Percentiles rank a stretch among this genome's conserved stretches.
Evolutionary conservation across 2,329 filamentous ascomycete genomes (phyloP).

Genomic region (Ophiostoma montium): DNA sequence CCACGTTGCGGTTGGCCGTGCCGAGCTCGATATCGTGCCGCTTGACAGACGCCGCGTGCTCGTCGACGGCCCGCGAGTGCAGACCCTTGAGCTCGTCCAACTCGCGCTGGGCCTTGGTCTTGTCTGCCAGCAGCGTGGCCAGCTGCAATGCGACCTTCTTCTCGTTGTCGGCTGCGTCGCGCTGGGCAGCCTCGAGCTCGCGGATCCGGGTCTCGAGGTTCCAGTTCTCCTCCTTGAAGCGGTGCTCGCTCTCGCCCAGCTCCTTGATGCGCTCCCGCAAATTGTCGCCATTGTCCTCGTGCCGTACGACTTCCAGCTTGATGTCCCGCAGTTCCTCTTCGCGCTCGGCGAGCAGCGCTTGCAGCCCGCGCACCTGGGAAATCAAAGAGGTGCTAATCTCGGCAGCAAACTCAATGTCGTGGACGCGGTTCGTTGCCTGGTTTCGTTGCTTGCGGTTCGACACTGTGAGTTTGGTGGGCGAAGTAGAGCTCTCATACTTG

Average conservation of each 20-base stretch:
- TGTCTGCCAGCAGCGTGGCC: conserved; percentile 57
- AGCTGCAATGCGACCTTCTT: conserved; percentile 65
- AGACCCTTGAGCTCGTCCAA: conserved; percentile 76
- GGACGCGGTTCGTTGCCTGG: conserved; percentile 72
- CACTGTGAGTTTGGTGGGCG: conserved; percentile 77
- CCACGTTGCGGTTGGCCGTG: conserved; percentile 65
- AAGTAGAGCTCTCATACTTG: conserved; percentile 71
- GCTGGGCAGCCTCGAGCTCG: conserved; percentile 59
- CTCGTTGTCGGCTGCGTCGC: conserved; percentile 68
- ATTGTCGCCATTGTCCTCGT: conserved; percentile 71
- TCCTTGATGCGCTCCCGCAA: conserved; percentile 67
- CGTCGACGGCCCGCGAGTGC: conserved; percentile 67
- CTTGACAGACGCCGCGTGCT: conserved; percentile 62
- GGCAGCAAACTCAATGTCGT: conserved; percentile 96
- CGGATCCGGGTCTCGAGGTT: conserved; percentile 86
- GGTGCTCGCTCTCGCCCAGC: conserved; percentile 85
- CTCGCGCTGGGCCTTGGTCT: conserved; percentile 66
- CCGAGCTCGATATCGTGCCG: conserved; percentile 82
- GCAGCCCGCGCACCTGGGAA: conserved; percentile 83
- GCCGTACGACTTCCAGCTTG: conserved; percentile 58
- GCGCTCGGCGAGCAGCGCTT: conserved; percentile 70
- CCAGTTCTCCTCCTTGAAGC: conserved; percentile 98
- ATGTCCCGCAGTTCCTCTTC: conserved; percentile 71
- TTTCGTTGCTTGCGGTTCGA: conserved; percentile 83
- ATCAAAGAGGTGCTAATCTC: conserved; percentile 93